Evolutionary conservation across 2,329 filamentous ascomycete genomes (phyloP).

Genomic region (Zymoseptoria pseudotritici): DNA sequence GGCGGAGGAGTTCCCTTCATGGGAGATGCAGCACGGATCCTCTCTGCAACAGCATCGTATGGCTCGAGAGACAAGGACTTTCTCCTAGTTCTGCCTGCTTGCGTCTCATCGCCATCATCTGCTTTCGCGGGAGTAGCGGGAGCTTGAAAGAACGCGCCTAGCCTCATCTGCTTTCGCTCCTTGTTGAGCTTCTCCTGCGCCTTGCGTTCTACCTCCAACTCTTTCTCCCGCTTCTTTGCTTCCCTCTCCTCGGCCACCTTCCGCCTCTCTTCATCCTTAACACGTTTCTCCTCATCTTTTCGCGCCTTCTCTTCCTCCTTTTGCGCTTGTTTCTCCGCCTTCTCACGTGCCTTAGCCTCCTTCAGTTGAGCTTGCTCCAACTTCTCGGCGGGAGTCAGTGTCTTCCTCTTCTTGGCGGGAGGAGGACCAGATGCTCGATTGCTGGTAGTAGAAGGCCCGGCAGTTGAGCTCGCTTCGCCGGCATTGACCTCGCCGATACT

Average conservation of each 20-base stretch:
- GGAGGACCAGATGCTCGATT: slow-evolving; percentile 12
- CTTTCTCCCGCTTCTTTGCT: slow-evolving; percentile 36
- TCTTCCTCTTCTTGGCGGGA: slow-evolving; percentile 38
- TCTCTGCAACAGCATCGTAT: slow-evolving; percentile 22
- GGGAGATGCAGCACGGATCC: slow-evolving; percentile 21
- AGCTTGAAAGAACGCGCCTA: slow-evolving; percentile 39
- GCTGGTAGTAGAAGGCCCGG: not conserved
- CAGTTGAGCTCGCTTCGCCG: slow-evolving; percentile 5
- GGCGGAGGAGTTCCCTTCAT: slow-evolving; percentile 15
- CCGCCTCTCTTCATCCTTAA: slow-evolving; percentile 34
- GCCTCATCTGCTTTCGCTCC: slow-evolving; percentile 28
- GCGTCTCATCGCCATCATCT: slow-evolving; percentile 7
- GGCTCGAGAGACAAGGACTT: slow-evolving; percentile 30
- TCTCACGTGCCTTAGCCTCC: slow-evolving; percentile 24
- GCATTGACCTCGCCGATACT: slow-evolving; percentile 21
- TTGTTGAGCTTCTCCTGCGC: slow-evolving; percentile 26
- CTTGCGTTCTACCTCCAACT: slow-evolving; percentile 24
- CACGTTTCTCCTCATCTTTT: slow-evolving; percentile 29
- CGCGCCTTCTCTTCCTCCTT: slow-evolving; percentile 26
- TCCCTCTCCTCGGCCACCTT: slow-evolving; percentile 37
- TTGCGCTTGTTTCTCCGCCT: slow-evolving; percentile 21
- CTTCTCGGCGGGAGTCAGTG: slow-evolving; percentile 38
- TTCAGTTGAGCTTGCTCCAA: slow-evolving; percentile 23
- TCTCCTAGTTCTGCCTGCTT: slow-evolving; percentile 26
- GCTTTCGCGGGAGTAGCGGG: slow-evolving; percentile 28